Evolutionary conservation across 306 rosid genomes (phyloP).

Genomic region (Fragaria nilgerrensis): DNA sequence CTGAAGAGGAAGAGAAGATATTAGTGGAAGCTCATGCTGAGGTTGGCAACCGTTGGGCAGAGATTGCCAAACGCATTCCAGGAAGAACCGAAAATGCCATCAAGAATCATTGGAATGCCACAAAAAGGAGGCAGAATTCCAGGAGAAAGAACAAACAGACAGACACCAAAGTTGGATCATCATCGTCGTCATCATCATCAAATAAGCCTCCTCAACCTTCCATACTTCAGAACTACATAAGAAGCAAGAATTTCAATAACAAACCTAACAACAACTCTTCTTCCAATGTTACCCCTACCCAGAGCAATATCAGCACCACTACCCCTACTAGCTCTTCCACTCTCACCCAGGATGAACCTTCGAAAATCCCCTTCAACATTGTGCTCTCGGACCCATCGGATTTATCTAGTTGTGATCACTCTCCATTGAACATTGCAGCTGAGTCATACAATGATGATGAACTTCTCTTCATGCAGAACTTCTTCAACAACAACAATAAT

Average conservation of each 20-base stretch:
- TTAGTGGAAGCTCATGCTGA: constrained; percentile 59
- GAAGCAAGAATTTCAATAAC: constrained; percentile 21
- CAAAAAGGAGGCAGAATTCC: constrained; percentile 79
- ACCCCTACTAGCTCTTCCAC: constrained; percentile 15
- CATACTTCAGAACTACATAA: constrained; percentile 74
- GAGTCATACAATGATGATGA: constrained; percentile 45
- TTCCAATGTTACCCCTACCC: neutral
- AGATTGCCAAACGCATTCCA: constrained; percentile 66
- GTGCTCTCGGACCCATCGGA: constrained; percentile 35
- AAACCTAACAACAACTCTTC: neutral
- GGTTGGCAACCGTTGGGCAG: constrained; percentile 85
- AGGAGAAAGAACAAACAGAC: constrained; percentile 63
- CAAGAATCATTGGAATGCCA: constrained; percentile 96
- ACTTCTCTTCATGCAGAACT: constrained; percentile 59
- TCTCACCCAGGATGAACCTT: constrained; percentile 8
- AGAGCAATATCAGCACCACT: neutral
- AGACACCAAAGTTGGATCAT: constrained; percentile 2
- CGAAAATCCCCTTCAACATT: constrained; percentile 4
- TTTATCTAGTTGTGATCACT: constrained; percentile 19
- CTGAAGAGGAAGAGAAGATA: constrained; percentile 70
- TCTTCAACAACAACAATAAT: constrained; percentile 22
- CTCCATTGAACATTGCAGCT: constrained; percentile 20
- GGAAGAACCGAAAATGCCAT: constrained; percentile 91
- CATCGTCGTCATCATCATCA: neutral
- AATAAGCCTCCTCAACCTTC: constrained; percentile 56